Evolutionary conservation across 78 protist species (phyloP).

Genomic region (Parvularia atlantis): DNA sequence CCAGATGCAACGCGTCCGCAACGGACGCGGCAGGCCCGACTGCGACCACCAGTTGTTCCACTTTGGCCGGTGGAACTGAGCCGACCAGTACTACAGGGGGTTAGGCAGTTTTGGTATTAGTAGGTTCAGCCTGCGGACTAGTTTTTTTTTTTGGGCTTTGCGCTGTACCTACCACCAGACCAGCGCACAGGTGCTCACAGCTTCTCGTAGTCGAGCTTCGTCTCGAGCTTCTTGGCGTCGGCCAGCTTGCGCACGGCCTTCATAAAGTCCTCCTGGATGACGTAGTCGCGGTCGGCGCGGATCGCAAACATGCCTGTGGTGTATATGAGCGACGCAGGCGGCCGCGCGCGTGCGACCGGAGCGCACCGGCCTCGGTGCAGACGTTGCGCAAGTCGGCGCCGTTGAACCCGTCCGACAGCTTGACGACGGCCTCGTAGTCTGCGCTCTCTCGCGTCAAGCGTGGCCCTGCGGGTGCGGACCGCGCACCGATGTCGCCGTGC

Average conservation of each 20-base stretch:
- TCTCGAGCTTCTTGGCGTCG: conserved; percentile 94
- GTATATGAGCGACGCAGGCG: too few relatives aligned
- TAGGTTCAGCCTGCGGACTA: too few relatives aligned
- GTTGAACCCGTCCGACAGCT: conserved; percentile 96
- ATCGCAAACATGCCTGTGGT: conserved; percentile 87
- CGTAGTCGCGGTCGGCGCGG: conserved; percentile 86
- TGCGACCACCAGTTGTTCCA: too few relatives aligned
- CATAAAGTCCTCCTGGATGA: conserved; percentile 91
- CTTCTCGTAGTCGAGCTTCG: conserved; percentile 60
- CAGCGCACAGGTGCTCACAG: conserved; percentile 23
- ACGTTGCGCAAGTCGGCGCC: conserved; percentile 98
- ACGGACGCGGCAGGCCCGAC: too few relatives aligned
- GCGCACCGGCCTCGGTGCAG: conserved; percentile 93
- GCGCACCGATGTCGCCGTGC: conserved; percentile 85
- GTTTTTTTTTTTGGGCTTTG: neutral
- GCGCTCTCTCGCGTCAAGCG: too few relatives aligned
- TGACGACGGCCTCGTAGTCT: conserved; percentile 90
- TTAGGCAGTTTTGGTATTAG: too few relatives aligned
- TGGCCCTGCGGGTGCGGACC: too few relatives aligned
- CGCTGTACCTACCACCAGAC: too few relatives aligned
- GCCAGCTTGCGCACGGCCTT: conserved; percentile 94
- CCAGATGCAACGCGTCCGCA: too few relatives aligned
- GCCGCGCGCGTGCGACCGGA: too few relatives aligned
- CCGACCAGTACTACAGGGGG: too few relatives aligned
- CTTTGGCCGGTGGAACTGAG: too few relatives aligned